Base-by-base conservation (phyloP, 108 stramenopile genomes). In the Cyclotella baltica region DNA sequence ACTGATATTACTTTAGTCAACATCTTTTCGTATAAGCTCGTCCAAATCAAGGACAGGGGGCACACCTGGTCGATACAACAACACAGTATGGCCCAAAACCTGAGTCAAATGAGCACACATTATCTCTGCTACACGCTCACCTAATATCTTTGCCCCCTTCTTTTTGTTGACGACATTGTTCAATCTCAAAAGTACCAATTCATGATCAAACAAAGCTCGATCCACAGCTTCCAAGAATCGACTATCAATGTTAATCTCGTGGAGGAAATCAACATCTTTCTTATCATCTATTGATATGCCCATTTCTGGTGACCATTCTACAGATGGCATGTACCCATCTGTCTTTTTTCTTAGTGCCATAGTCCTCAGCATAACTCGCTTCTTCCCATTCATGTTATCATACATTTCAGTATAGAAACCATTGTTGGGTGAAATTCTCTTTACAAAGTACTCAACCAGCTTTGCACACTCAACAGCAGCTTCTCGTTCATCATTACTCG, bases 41-140 rank as follows among this genome's bases (percentile, higher is more conserved):
- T 91, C 81, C 75, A 95, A 83, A 82, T 93, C 85, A 71, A 95
- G 30, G 3, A 82, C 62, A 2, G 92, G 83, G 19, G 89, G 89
- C 9, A 76, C 62, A 8, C 73, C 88, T 2, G 90, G 90, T 69
- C 94, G 83, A 73, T 95, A 95, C 23, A 95, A 51, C 72, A 95
- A 53, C 1, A 72, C 88, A 2, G 92, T 95, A 66, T 95, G 94
- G 2, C 94, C 94, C 6, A 91, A 51, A 0, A 88, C 85, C 80
- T 95, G 92, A 8, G 91, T 88, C 11, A 92, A 83, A 78, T 95
- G 90, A 0, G 92, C 94, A 48, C 83, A 67, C 37, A 95, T 50
- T 16, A 77, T 80, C 15, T 70, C 46, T 15, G 89, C 92, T 27
- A 95, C 81, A 10, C 89, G 59, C 63, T 78, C 78, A 27, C 86